phyloP scores from a whole-genome alignment of 169 alveolate species.

The Eimeria brunetti region DNA sequence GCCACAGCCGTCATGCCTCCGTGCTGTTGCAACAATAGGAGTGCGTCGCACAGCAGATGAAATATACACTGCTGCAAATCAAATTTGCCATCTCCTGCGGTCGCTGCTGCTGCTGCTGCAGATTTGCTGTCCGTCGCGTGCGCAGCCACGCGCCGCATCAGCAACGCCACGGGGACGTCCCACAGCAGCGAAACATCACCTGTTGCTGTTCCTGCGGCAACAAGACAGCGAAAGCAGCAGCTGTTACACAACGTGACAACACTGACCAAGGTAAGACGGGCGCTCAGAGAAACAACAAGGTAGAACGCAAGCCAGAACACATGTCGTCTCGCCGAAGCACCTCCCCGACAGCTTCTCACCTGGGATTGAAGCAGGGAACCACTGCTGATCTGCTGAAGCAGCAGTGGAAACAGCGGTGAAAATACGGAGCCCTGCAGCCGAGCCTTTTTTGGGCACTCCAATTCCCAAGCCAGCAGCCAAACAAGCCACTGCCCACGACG shows the following conservation, averaged over 20 bases:
- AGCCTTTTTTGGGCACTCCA: not conserved
- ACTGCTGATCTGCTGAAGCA: constrained; percentile 3
- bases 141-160: constrained; percentile 73
- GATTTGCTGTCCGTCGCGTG: constrained; percentile 71
- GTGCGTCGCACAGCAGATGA: constrained; percentile 67
- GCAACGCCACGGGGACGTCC: constrained; percentile 30
- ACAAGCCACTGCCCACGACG: constrained; percentile 69
- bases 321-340: not conserved
- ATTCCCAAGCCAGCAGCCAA: constrained; percentile 57
- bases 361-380: not conserved
- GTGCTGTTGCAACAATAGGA: constrained; percentile 48
- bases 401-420: not conserved
- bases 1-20: constrained; percentile 74
- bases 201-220: constrained; percentile 4
- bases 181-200: constrained; percentile 15
- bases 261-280: not conserved
- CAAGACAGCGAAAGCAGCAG: constrained; percentile 9
- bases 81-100: constrained; percentile 10
- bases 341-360: not conserved
- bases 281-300: not conserved
- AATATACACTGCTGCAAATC: constrained; percentile 42
- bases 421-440: not conserved
- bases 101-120: constrained; percentile 61
- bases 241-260: not conserved
- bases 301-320: not conserved